A percentile compares a stretch with the other conserved stretches of the same genome.
Conservation (phyloP, 2,329 filamentous ascomycete species). For the Fusarium circinatum region DNA sequence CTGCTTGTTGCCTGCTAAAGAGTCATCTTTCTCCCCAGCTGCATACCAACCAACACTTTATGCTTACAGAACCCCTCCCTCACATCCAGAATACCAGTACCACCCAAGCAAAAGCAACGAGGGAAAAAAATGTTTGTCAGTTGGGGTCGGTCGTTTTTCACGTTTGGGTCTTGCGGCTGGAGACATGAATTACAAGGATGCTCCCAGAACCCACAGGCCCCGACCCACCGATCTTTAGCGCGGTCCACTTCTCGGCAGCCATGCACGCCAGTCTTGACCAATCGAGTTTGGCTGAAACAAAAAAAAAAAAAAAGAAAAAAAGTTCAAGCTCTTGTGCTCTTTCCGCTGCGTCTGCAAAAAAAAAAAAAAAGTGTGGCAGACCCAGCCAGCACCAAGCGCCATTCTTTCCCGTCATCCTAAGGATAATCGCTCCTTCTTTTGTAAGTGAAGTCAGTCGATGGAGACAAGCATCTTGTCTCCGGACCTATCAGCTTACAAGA, state of each 20-base stretch:
- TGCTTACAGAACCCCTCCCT: constrained; percentile 11
- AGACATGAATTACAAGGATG: constrained; percentile 30
- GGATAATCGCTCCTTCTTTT: constrained; percentile 28
- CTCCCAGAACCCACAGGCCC: constrained; percentile 23
- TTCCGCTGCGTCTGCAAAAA: constrained; percentile 25
- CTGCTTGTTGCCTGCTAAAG: constrained; percentile 19
- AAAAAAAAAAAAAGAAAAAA: constrained; percentile 44
- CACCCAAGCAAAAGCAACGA: not conserved
- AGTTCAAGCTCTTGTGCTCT: constrained; percentile 52
- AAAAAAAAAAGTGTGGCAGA: constrained; percentile 19
- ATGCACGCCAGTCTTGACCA: constrained; percentile 49
- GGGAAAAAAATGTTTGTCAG: constrained; percentile 4
- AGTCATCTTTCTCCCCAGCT: constrained; percentile 10
- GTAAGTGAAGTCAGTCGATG: constrained; percentile 22
- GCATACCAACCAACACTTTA: constrained; percentile 10
- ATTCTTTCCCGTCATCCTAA: constrained; percentile 16
- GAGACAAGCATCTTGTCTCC: constrained; percentile 17
- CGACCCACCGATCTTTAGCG: constrained; percentile 47
- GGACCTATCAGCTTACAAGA: constrained; percentile 40
- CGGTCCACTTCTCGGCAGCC: constrained; percentile 49
- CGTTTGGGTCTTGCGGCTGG: constrained; percentile 30
- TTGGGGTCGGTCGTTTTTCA: constrained; percentile 14
- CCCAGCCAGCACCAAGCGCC: constrained; percentile 6
- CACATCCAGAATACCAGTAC: not conserved
- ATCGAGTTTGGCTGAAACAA: constrained; percentile 46